Evolutionary conservation across 805 yeast species (phyloP).

Genomic region (Barnettozyma siamensis): DNA sequence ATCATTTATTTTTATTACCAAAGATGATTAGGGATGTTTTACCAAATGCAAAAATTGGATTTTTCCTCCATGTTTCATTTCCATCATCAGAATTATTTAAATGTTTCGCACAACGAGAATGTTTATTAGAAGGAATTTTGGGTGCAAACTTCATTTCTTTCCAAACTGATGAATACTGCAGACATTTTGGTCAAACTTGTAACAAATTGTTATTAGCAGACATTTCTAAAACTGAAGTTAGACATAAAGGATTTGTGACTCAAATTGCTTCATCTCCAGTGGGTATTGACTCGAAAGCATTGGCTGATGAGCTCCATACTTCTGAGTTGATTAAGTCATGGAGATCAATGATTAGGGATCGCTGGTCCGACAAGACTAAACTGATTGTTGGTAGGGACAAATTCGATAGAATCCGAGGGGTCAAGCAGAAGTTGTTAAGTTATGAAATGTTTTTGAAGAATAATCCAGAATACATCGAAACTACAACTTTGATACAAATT

Average conservation of each 20-base stretch:
- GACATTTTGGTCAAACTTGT: slow-evolving; percentile 90
- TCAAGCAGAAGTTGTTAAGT: slow-evolving; percentile 80
- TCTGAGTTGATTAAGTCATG: slow-evolving; percentile 50
- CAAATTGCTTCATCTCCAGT: slow-evolving; percentile 59
- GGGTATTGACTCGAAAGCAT: slow-evolving; percentile 67
- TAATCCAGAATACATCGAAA: slow-evolving; percentile 65
- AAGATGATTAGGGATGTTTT: slow-evolving; percentile 67
- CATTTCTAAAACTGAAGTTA: slow-evolving; percentile 57
- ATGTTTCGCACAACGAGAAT: slow-evolving; percentile 82
- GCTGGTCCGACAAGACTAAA: slow-evolving; percentile 62
- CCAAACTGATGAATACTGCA: slow-evolving; percentile 88
- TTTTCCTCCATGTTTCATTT: slow-evolving; percentile 88
- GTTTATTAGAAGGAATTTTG: slow-evolving; percentile 71
- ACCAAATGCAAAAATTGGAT: slow-evolving; percentile 85
- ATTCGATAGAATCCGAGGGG: slow-evolving; percentile 80
- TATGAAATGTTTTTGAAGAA: slow-evolving; percentile 70
- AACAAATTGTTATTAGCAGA: slow-evolving; percentile 80
- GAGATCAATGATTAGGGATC: slow-evolving; percentile 64
- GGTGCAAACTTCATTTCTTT: slow-evolving; percentile 87
- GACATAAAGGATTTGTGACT: slow-evolving; percentile 53
- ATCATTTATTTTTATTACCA: slow-evolving; percentile 84
- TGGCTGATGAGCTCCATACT: slow-evolving; percentile 41
- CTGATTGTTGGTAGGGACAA: slow-evolving; percentile 86
- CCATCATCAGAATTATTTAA: slow-evolving; percentile 95
- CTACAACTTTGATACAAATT: slow-evolving; percentile 76